These are phyloP conservation scores for Leptographium galeiforme DNA, from an alignment of 2,329 filamentous ascomycete genomes.

Conservation along the genomic window DNA sequence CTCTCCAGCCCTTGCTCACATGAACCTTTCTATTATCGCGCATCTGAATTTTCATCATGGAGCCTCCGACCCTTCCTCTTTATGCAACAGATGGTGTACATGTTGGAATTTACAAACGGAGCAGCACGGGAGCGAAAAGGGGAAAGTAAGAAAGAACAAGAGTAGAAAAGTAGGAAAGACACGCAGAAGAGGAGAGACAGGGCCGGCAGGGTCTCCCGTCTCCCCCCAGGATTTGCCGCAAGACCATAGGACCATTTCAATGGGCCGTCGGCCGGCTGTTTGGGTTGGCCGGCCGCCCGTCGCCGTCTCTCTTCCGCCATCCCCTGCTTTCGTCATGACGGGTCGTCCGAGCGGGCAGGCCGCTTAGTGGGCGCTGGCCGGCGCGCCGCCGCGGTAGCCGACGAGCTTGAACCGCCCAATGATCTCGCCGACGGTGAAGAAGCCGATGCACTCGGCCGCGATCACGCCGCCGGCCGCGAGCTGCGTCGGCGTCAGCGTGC, in stretches of 20 bases:
- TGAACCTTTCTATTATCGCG: neutral
- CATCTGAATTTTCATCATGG: neutral
- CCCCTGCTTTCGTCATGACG: neutral
- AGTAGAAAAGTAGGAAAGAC: constrained; percentile 1
- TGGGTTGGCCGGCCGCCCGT: neutral
- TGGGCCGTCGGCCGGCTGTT: too few species aligned
- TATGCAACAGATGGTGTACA: constrained; percentile 13
- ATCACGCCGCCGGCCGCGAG: constrained; percentile 63
- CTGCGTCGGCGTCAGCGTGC: constrained; percentile 59
- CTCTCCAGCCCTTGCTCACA: neutral
- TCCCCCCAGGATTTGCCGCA: neutral
- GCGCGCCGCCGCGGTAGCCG: constrained; percentile 66
- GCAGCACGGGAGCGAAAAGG: neutral
- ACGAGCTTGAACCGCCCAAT: constrained; percentile 90
- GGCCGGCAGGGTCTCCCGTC: neutral
- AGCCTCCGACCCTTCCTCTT: neutral
- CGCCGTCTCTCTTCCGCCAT: neutral
- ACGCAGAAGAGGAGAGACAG: neutral
- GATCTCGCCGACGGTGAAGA: constrained; percentile 97
- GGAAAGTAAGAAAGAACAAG: neutral
- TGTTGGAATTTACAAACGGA: constrained; percentile 7
- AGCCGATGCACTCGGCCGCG: constrained; percentile 75
- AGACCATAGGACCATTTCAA: too few species aligned
- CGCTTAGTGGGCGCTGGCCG: constrained; percentile 41
- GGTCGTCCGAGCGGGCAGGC: neutral